These are phyloP conservation scores for Sequoia sempervirens DNA, from an alignment of 75 land plant species.

Conservation along the genomic window DNA sequence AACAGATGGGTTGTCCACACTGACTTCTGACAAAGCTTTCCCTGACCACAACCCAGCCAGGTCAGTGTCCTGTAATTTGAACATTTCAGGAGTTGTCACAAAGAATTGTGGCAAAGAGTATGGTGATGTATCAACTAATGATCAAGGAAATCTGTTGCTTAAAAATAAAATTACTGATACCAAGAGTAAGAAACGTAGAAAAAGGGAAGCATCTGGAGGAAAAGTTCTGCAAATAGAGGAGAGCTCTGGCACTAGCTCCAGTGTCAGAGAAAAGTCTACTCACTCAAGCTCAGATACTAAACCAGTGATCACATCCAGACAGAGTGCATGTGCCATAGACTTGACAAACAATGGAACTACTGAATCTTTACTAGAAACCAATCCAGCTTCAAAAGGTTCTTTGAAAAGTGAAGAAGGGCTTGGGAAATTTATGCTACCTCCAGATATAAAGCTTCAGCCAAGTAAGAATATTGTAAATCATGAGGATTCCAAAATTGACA, in stretches of 20 bases:
- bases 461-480: conserved; percentile 1
- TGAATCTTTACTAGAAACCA: not conserved
- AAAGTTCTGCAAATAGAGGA: not conserved
- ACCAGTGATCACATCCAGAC: not conserved
- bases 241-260: not conserved
- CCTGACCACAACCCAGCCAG: not conserved
- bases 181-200: not conserved
- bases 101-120: not conserved
- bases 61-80: not conserved
- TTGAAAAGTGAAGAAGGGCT: not conserved
- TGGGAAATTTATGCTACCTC: not conserved
- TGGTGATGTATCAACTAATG: not conserved
- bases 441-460: not conserved
- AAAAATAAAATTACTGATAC: not conserved
- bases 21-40: conserved; percentile 4
- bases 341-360: not conserved
- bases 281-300: not conserved
- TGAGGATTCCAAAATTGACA: not conserved
- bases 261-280: not conserved
- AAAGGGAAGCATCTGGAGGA: not conserved
- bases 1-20: conserved; percentile 4
- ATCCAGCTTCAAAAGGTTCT: not conserved
- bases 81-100: not conserved
- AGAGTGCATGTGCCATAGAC: not conserved
- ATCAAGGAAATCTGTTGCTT: not conserved